A percentile compares a stretch with the other conserved stretches of the same genome.
phyloP scores from a whole-genome alignment of 495 filamentous ascomycete species.

The Penicillium odoratum region DNA sequence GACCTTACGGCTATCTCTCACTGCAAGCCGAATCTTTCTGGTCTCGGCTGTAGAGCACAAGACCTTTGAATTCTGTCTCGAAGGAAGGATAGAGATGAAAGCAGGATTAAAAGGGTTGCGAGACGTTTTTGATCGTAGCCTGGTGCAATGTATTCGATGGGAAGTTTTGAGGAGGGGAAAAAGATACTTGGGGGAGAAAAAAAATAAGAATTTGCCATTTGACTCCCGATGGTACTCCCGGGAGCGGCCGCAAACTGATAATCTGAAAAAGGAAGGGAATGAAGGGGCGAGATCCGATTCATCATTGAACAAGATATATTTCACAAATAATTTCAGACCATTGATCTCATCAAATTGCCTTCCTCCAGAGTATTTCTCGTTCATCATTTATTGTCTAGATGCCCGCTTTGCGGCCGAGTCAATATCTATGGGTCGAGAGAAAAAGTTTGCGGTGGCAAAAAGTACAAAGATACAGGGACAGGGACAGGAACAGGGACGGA shows the following conservation, averaged over 20 bases:
- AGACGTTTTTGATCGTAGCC: neutral
- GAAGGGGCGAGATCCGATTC: neutral
- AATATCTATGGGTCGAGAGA: neutral
- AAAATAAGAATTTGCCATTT: neutral
- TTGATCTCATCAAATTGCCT: neutral
- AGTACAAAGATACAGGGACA: too few relatives aligned
- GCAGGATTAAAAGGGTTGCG: neutral
- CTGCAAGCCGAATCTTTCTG: constrained; percentile 17
- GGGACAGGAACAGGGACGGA: too few relatives aligned
- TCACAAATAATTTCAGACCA: neutral
- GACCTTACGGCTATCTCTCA: constrained; percentile 49
- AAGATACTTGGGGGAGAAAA: neutral
- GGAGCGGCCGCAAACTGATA: neutral
- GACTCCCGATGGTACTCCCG: neutral
- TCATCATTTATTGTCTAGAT: too few relatives aligned
- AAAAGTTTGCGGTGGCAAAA: neutral
- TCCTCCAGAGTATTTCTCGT: neutral
- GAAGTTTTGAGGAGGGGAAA: neutral
- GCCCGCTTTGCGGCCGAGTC: neutral
- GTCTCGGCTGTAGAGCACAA: neutral
- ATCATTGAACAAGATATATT: neutral
- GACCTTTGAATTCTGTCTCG: neutral
- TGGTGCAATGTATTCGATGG: neutral
- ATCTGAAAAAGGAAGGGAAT: neutral
- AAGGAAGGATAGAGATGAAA: neutral